Evolutionary conservation across 768 basidiomycete genomes (phyloP), one percentile per base, ranked within the genome.

Genomic region (Lyophyllum shimeji): DNA sequence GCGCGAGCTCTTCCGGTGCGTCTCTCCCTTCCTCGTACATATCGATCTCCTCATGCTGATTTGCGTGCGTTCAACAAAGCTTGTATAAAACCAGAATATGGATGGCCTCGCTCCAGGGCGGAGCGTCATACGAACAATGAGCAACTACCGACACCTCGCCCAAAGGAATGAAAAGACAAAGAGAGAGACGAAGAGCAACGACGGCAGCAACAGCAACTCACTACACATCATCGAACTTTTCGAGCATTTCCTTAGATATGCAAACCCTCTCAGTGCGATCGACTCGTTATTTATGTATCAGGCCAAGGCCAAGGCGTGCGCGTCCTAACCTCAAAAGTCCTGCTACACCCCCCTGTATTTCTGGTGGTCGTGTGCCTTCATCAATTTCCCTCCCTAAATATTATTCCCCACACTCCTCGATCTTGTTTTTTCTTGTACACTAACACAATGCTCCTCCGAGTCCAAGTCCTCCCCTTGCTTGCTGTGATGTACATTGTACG

Each of bases 41-140:
- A 29, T 9, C 29, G 7, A n/a, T 29, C n/a, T 12, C 27, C 34
- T 31, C 43, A 9, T 23, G 27, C 20, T 53, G 23, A 39, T 4
- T 7, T 50, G 46, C 29, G 9, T 9, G 13, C 11, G 24, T 5
- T n/a, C 23, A 6, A 13, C 34, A 37, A 56, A 93, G 90, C 62
- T 68, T 94, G 66, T 95, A 95, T 74, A 97, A 97, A 77, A 95
- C 94, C 37, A 79, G 94, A 42, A 95, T 96, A 58, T 97, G 93
- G 94, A 93, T 94, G 91, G 90, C 93, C 27, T 92, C 90, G 25
- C 78, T 90, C 44, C 84, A 85, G 61, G 87, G 80, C 17, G 72
- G 72, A 27, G 67, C 65, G 23, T 72, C 69, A 31, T 77, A 65
- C 52, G 77, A 79, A 53, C 74, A 78, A 60, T 71, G 57, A 64